Base-by-base conservation (phyloP, 345 rosid genomes). In the thale cress (Arabidopsis thaliana) region DNA sequence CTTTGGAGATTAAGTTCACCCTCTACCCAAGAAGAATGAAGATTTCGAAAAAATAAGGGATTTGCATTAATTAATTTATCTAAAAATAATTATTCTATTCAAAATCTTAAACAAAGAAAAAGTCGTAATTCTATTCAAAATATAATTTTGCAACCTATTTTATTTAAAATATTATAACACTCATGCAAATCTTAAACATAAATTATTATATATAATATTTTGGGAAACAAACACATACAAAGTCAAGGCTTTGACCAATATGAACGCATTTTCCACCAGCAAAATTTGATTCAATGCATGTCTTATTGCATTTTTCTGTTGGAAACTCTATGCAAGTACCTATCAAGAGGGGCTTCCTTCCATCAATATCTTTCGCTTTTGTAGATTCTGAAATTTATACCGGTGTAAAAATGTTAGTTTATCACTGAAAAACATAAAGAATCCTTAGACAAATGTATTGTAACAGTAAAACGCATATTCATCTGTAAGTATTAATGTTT, bases 191-290 rank as follows among this genome's bases (percentile, higher is more conserved):
- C 44, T 16, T 36, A 16, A 58, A 58, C 8, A 58, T 8, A 36
- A 16, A 16, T 16, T 34, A 9, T 16, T 9, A 58, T 36, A 57
- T 13, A 13, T 30, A 28, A 2, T 32, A 14, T 33, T 14, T 32
- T 14, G 11, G 63, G 23, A 4, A 38, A 60, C 65, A 60, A 38
- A 61, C 66, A 61, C 50, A 41, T 7, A 41, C 36, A 61, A 10
- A 41, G 5, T 61, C 66, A 41, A 14, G 66, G 13, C 10, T 13
- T 4, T 4, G 14, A 1, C 46, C 46, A 59, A 59, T 6, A 11
- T 12, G 25, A 1, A 59, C 33, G 9, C 65, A 60, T 61, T 41
- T 61, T 12, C 66, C 66, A 41, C 50, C 8, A 7, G 50, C 22
- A 41, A 24, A 61, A 4, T 41, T 2, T 13, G 50, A 40, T 3